Evolutionary conservation across 345 rosid species (phyloP).

Genomic region (Eucalyptus regnans): DNA sequence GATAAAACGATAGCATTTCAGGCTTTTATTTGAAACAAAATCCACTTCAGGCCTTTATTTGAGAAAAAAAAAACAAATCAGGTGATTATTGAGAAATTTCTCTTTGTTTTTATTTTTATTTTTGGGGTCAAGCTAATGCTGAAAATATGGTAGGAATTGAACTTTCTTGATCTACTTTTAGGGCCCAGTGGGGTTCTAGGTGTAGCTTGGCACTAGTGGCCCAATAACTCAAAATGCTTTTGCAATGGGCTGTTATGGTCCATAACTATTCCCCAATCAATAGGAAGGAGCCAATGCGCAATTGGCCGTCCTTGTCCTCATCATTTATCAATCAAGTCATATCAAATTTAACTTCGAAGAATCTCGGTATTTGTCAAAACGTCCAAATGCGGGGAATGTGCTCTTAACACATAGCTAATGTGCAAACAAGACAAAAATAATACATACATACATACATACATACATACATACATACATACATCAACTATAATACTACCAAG

Average conservation of each 20-base stretch:
- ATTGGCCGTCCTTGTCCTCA: neutral
- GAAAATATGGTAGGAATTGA: neutral
- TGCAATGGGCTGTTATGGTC: neutral
- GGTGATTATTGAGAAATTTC: no score
- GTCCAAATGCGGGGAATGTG: neutral
- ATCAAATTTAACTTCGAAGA: neutral
- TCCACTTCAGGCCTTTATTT: rapidly evolving
- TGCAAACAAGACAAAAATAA: neutral
- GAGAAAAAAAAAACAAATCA: no score
- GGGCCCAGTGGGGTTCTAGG: neutral
- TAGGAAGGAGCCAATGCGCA: neutral
- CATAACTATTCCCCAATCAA: neutral
- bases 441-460: neutral
- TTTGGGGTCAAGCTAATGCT: neutral
- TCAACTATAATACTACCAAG: neutral
- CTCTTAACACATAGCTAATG: neutral
- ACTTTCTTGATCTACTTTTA: neutral
- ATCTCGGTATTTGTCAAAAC: neutral
- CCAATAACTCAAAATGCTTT: neutral
- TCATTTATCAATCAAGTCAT: neutral
- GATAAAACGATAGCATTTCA: rapidly evolving
- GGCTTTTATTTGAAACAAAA: no score
- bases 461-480: neutral
- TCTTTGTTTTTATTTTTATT: neutral
- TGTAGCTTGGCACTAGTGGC: neutral